These are phyloP conservation scores for Penicillium hordei DNA, from an alignment of 2,329 filamentous ascomycete genomes.

Conservation along the genomic window DNA sequence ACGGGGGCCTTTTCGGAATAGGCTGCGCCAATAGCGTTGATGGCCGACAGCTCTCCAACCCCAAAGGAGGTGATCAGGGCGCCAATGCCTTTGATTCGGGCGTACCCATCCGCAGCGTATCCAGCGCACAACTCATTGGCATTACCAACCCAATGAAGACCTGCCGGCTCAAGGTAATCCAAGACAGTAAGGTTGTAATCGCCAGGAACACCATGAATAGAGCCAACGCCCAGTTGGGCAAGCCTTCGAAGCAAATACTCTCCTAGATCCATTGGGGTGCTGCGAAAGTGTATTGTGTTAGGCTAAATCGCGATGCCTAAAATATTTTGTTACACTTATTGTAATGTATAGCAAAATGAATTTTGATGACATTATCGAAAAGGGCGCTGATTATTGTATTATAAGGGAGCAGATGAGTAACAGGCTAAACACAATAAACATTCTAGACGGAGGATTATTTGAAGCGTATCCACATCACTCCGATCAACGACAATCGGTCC, in stretches of 20 bases:
- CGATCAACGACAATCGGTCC: neutral
- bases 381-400: no score
- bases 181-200: slow-evolving; percentile 50
- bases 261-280: no score
- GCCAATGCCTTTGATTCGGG: slow-evolving; percentile 66
- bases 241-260: no score
- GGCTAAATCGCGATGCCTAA: no score
- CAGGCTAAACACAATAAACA: no score
- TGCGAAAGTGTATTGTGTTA: no score
- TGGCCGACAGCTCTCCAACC: slow-evolving; percentile 65
- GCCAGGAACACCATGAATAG: slow-evolving; percentile 48
- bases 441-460: no score
- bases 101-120: slow-evolving; percentile 67
- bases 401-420: no score
- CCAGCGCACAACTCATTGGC: slow-evolving; percentile 55
- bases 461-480: neutral
- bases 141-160: slow-evolving; percentile 56
- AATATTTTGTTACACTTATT: no score
- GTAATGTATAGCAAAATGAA: no score
- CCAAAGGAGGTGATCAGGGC: slow-evolving; percentile 66
- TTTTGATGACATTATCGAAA: no score
- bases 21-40: slow-evolving; percentile 71
- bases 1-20: slow-evolving; percentile 72
- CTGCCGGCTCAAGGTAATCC: slow-evolving; percentile 50
- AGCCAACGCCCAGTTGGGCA: neutral